A percentile compares a stretch with the other conserved stretches of the same genome.
Evolutionary conservation across 2,329 filamentous ascomycete species (phyloP).

Genomic region (Purpureocillium takamizusanense): DNA sequence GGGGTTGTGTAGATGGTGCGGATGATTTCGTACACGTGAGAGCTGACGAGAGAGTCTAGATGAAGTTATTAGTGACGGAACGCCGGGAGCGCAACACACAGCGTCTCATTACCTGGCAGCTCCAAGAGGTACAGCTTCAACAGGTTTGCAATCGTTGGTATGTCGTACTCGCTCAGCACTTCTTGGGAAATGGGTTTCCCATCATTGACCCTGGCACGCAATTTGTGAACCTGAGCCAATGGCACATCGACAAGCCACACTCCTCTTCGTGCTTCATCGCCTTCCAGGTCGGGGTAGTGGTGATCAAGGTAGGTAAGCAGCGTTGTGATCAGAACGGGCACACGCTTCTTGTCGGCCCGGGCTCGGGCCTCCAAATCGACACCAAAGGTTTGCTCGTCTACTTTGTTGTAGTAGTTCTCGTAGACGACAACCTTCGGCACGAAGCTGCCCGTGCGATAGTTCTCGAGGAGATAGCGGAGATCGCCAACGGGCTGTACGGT

Average conservation of each 20-base stretch:
- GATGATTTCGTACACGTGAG: constrained; percentile 96
- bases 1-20: constrained; percentile 91
- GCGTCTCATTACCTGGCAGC: constrained; percentile 69
- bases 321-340: constrained; percentile 84
- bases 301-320: constrained; percentile 93
- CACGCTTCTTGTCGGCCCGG: constrained; percentile 87
- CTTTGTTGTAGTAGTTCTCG: constrained; percentile 98
- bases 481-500: constrained; percentile 92
- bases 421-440: constrained; percentile 85
- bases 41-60: constrained; percentile 91
- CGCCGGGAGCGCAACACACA: background rate
- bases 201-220: constrained; percentile 77
- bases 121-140: constrained; percentile 93
- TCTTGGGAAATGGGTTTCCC: constrained; percentile 72
- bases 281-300: constrained; percentile 94
- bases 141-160: constrained; percentile 86
- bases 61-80: background rate
- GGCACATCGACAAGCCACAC: constrained; percentile 96
- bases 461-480: constrained; percentile 88
- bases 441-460: constrained; percentile 91
- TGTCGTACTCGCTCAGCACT: constrained; percentile 77
- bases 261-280: constrained; percentile 81
- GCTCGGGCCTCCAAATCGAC: constrained; percentile 95
- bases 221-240: constrained; percentile 71
- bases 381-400: constrained; percentile 95